phyloP scores from a whole-genome alignment of 345 rosid species.

The Eucalyptus marginata region DNA sequence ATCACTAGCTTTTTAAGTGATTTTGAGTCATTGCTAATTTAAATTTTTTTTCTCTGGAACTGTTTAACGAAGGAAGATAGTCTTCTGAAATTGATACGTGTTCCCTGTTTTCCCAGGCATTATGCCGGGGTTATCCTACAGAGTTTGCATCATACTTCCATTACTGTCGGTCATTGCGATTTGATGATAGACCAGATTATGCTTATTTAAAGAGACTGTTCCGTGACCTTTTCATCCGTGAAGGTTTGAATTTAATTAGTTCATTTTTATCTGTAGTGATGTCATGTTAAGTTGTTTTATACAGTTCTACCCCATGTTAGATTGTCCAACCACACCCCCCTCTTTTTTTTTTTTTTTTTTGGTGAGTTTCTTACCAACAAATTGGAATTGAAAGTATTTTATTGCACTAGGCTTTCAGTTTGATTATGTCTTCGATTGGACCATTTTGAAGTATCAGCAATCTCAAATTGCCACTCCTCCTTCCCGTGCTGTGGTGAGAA shows the following conservation, averaged over 20 bases:
- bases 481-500: conserved; percentile 41
- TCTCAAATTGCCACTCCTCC: conserved; percentile 62
- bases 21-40: not conserved
- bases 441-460: conserved; percentile 90
- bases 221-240: conserved; percentile 87
- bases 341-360: not conserved
- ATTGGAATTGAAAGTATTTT: conserved; percentile 10
- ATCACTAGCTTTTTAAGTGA: conserved; percentile 1
- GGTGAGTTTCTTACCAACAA: conserved; percentile 30
- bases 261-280: not conserved
- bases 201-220: conserved; percentile 82
- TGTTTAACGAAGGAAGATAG: not conserved
- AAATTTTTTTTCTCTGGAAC: not conserved
- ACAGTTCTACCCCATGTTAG: not conserved
- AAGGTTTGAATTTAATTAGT: conserved; percentile 38
- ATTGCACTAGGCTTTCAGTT: conserved; percentile 66
- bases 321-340: not conserved
- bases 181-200: conserved; percentile 90
- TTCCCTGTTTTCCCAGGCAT: conserved; percentile 21
- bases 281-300: not conserved
- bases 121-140: conserved; percentile 82
- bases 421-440: conserved; percentile 91
- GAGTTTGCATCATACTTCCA: conserved; percentile 91
- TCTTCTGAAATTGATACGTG: not conserved
- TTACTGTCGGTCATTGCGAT: conserved; percentile 82